phyloP scores from a whole-genome alignment of 2,329 filamentous ascomycete genomes.

The Alternaria incomplexa region DNA sequence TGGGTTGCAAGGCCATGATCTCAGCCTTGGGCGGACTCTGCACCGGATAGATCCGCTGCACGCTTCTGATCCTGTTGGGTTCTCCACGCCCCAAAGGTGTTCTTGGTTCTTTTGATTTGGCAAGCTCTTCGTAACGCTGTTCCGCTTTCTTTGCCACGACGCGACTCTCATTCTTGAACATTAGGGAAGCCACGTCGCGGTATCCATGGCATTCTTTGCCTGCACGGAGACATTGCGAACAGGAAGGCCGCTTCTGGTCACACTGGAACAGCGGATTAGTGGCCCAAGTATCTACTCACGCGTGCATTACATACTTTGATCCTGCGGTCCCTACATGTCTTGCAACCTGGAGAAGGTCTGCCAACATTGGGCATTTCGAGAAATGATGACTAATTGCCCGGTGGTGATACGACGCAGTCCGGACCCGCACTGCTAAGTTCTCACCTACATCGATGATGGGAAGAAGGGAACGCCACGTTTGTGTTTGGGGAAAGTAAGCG shows the following conservation, averaged over 20 bases:
- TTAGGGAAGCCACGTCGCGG: conserved; percentile 37
- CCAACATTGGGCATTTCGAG: conserved; percentile 39
- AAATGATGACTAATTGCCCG: neutral
- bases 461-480: neutral
- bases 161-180: conserved; percentile 40
- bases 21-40: conserved; percentile 16
- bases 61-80: neutral
- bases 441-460: neutral
- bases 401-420: neutral
- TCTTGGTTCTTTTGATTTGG: conserved; percentile 14
- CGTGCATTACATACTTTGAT: conserved; percentile 30
- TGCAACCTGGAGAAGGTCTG: conserved; percentile 40
- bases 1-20: conserved; percentile 14
- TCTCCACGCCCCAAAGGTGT: neutral
- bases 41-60: neutral
- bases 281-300: neutral
- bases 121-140: conserved; percentile 30
- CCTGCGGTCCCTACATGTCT: conserved; percentile 39
- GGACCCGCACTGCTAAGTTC: neutral
- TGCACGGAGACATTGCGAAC: conserved; percentile 39
- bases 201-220: conserved; percentile 40
- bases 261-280: conserved; percentile 25
- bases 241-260: conserved; percentile 42
- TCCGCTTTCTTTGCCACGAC: conserved; percentile 33
- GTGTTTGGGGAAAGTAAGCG: neutral